Evolutionary conservation across 768 basidiomycete species (phyloP).

Genomic region (Lyophyllum shimeji): DNA sequence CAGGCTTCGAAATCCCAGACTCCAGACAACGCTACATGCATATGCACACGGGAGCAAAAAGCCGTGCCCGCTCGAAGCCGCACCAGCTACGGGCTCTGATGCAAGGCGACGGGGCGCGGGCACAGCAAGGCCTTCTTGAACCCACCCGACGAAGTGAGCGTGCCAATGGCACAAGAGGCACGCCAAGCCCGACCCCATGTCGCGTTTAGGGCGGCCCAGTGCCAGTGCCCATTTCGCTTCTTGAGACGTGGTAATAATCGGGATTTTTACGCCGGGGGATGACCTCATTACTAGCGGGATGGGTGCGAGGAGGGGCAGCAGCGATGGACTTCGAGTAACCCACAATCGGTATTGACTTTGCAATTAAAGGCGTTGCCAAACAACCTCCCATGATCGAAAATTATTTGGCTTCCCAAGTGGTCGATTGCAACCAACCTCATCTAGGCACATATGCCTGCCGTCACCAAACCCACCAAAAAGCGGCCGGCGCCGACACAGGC

Average conservation of each 20-base stretch:
- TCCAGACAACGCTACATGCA: no score
- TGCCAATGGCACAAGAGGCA: background rate
- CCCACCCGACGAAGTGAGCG: background rate
- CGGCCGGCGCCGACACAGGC: constrained; percentile 45
- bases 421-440: background rate
- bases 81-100: background rate
- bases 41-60: no score
- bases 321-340: no score
- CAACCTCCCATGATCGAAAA: constrained; percentile 13
- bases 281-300: background rate
- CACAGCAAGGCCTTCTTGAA: background rate
- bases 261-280: background rate
- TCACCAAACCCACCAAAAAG: constrained; percentile 48
- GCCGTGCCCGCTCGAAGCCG: background rate
- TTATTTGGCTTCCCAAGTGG: constrained; percentile 9
- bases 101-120: background rate
- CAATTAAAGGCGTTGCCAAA: constrained; percentile 13
- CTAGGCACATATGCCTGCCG: constrained; percentile 29
- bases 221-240: background rate
- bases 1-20: no score
- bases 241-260: background rate
- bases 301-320: no score
- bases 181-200: background rate
- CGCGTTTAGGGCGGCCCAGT: background rate
- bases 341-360: background rate